Percentiles rank a stretch among this genome's conserved stretches.
phyloP scores from a whole-genome alignment of 176 grass and related monocot species.

The Avena eriantha region DNA sequence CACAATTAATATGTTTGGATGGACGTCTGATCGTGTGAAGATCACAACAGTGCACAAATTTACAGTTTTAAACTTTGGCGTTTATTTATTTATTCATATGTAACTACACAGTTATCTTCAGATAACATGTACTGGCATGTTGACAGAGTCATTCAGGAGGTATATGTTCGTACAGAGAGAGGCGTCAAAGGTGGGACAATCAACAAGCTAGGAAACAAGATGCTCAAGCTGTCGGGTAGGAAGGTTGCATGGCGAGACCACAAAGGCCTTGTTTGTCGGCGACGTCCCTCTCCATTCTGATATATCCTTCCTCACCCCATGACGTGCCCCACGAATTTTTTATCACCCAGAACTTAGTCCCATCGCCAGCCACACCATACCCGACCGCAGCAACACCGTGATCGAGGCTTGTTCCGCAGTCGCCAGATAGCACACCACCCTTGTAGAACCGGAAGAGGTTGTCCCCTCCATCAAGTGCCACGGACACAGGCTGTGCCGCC shows the following conservation, averaged over 20 bases:
- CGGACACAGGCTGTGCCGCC: neutral
- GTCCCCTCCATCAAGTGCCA: neutral
- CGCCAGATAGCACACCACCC: neutral
- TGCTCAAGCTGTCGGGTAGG: neutral
- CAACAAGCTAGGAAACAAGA: neutral
- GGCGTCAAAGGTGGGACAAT: neutral
- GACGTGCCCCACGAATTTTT: neutral
- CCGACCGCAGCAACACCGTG: neutral
- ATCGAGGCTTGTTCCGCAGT: neutral
- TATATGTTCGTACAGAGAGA: neutral
- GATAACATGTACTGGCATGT: no score
- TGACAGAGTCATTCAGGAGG: neutral
- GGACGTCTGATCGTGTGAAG: constrained; percentile 45
- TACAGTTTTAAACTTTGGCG: no score
- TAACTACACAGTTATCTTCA: no score
- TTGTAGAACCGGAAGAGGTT: neutral
- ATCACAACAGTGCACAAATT: constrained; percentile 35
- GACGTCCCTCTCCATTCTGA: neutral
- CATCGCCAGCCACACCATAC: neutral
- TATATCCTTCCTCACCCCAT: neutral
- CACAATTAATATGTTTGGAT: constrained; percentile 35
- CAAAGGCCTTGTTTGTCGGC: neutral
- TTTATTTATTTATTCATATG: no score
- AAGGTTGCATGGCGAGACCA: neutral
- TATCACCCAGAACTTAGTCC: neutral